Base-by-base conservation (phyloP, 257 asterid species). In the Solanum lycopersicoides region DNA sequence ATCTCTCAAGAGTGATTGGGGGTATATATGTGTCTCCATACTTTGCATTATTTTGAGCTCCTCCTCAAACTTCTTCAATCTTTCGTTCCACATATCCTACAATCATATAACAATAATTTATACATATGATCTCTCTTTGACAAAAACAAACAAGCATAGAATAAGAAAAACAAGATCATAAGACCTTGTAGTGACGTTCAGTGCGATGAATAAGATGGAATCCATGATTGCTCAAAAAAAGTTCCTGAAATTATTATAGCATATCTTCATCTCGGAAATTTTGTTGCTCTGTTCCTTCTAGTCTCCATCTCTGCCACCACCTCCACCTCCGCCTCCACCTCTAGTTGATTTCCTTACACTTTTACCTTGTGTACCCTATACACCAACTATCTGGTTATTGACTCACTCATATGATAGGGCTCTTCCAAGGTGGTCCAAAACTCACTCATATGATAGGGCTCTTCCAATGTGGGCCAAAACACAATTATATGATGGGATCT, bases 201-300 rank as follows among this genome's bases (percentile, higher is more conserved):
- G 94, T 96, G 30, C 93, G 96, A 86, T 96, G 96, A 97, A 96
- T 96, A 77, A 84, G 85, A 71, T 95, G 95, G 92, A 96, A 96
- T 12, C 97, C 98, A 45, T 93, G 88, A 21, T 91, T 83, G 16
- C 98, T 98, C 97, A 12, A 76, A 44, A 65, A 94, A 30, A 21
- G 98, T 94, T 42, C 98, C 98, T 2, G 94, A 18, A 63, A 96
- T 96, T 34, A 96, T 96, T 89, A 97, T 89, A 73, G 94, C 86
- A 89, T 94, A 95, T 7, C 96, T 98, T 98, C 98, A 95, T 69
- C 94, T 88, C 34, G 94, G 90, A 88, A 93, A 86, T 89, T 68
- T 92, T 98, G 92, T 92, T 74, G 63, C 20, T 13, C 11, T 32
- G 25, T 32, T 34, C 37, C 41, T 69, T 30, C 21, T 32, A 12